Base-by-base conservation (phyloP, 805 yeast genomes). In the Suhomyces tanzawaensis region DNA sequence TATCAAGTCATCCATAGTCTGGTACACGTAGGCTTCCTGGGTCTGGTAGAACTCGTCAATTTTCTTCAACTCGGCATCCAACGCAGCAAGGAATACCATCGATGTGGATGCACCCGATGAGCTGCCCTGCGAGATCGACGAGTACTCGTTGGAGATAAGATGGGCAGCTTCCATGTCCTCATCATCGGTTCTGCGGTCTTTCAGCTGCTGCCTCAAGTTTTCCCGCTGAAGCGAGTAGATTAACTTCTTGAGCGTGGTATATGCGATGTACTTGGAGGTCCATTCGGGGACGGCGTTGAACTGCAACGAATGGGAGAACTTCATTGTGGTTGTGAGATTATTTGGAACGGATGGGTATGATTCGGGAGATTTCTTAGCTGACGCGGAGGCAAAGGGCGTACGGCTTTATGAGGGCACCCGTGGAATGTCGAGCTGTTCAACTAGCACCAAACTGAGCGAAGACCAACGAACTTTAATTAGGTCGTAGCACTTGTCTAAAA, bases 211-310 rank as follows among this genome's bases (percentile, higher is more conserved):
- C 29, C 62, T 46, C 37, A 66, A 50, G 17, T 57, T 55, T 28
- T 85, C 88, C 52, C 90, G 73, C 55, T 93, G 97, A 32, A 91
- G 70, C 13, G 81, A 71, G 60, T 90, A 91, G 19, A 90, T 85
- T 29, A 85, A 73, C 64, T 86, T 87, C 60, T 93, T 91, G 42
- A 93, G 69, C 26, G 85, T 81, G 1, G 95, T 85, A 62, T 91
- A 91, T 39, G 95, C 90, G 40, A 91, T 82, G 62, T 91, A 91
- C 58, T 85, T 80, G 19, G 95, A 81, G 9, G 95, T 79, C 99
- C 99, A 91, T 60, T 93, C 98, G 2, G 99, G 97, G 4, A 93
- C 98, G 17, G 98, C 96, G 62, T 91, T 91, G 65, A 91, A 90
- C 72, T 91, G 96, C 47, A 91, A 68, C 4, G 96, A 86, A 57